Percentiles rank a stretch among this genome's conserved stretches.
phyloP scores from a whole-genome alignment of 176 grass and related monocot genomes.

The Luzula sylvatica region DNA sequence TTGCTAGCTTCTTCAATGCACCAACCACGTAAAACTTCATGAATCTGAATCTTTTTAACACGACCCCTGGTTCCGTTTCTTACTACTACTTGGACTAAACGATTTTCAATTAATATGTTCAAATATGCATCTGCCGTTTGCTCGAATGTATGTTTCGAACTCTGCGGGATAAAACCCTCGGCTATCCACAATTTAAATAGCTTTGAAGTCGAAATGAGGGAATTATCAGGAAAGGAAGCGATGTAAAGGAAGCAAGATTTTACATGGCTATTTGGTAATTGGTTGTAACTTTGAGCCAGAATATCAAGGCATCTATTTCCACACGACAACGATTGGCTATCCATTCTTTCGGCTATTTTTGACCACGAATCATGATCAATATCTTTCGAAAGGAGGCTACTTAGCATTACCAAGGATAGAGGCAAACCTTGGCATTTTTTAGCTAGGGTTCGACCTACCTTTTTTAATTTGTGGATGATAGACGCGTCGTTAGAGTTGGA shows the following conservation, averaged over 20 bases:
- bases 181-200: slow-evolving; percentile 21
- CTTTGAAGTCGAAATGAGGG: slow-evolving; percentile 9
- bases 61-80: not conserved
- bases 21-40: slow-evolving; percentile 8
- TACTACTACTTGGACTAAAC: slow-evolving; percentile 5
- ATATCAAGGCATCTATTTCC: slow-evolving; percentile 1
- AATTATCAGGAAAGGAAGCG: slow-evolving; percentile 16
- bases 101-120: not conserved
- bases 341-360: not conserved
- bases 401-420: slow-evolving; percentile 9
- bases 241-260: slow-evolving; percentile 18
- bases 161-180: not conserved
- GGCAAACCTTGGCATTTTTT: slow-evolving; percentile 11
- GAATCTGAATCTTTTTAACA: slow-evolving; percentile 8
- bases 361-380: slow-evolving; percentile 11
- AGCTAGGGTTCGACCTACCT: not conserved
- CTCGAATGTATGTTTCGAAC: slow-evolving; percentile 1
- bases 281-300: slow-evolving; percentile 2
- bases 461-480: slow-evolving; percentile 1
- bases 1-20: slow-evolving; percentile 5
- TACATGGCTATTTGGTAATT: slow-evolving; percentile 11
- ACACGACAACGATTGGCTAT: not conserved
- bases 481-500: not conserved
- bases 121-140: slow-evolving; percentile 6
- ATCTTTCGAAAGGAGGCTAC: slow-evolving; percentile 8